Base-by-base conservation (phyloP, 169 alveolate genomes). In the Cryptosporidium sp. region DNA sequence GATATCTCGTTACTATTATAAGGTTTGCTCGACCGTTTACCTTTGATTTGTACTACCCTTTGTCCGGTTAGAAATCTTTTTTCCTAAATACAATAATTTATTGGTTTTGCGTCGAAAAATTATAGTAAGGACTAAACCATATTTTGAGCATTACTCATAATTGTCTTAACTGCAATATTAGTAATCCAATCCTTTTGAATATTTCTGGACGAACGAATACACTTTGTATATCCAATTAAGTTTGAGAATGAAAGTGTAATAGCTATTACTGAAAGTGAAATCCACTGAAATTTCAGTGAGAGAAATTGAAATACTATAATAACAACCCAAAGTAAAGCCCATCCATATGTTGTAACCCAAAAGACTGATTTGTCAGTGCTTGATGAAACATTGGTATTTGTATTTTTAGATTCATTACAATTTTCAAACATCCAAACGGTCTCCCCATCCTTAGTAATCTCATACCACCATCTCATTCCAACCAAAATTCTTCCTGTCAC, bases 391-490 rank as follows among this genome's bases (percentile, higher is more conserved):
- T 6, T 18, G 29, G 33, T 68, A 18, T 84, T 92, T 52, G 87
- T 62, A 56, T 91, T 93, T 68, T 85, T 92, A 68, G 86, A 60
- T 69, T 91, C 95, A 52, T 85, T 92, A 70, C 84, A 91, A 70
- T 93, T 87, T 84, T 95, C 96, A 70, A 91, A 95, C 68, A 95
- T 91, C 97, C 97, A 95, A 1, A 91, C 91, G 44, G 94, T 94
- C 37, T 91, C 92, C 18, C 97, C 97, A 61, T 92, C 94, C 52
- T 94, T 95, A 62, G 93, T 92, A 14, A 95, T 89, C 72, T 95
- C 96, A 69, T 92, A 87, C 97, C 97, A 95, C 97, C 97, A 95
- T 65, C 97, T 91, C 91, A 95, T 85, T n/a, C 95, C 95, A 1
- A 95, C 94, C 23, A 93, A 58, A 42, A 94, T 75, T 48, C 97